phyloP scores from a whole-genome alignment of 2,329 filamentous ascomycete species.

The Aspergillus sergii region DNA sequence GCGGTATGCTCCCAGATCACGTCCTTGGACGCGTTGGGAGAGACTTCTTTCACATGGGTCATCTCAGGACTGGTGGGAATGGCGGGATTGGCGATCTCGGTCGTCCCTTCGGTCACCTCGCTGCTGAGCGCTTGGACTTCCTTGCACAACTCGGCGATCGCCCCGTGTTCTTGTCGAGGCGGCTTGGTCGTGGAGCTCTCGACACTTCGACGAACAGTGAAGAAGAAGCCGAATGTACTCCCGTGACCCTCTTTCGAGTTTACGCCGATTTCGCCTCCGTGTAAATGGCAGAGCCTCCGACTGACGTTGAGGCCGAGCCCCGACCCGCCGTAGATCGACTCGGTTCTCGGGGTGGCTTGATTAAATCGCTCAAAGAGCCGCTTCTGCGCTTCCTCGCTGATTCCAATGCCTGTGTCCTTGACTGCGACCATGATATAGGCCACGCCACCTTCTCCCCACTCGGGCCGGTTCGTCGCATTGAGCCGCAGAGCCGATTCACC shows the following conservation, averaged over 20 bases:
- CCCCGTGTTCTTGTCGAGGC: neutral
- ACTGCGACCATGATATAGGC: conserved; percentile 73
- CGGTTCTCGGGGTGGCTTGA: conserved; percentile 74
- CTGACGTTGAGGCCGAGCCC: conserved; percentile 80
- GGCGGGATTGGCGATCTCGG: conserved; percentile 12
- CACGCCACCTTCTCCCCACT: conserved; percentile 60
- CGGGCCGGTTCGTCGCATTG: conserved; percentile 43
- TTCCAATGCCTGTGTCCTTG: conserved; percentile 73
- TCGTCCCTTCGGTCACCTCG: conserved; percentile 18
- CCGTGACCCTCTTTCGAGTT: conserved; percentile 57
- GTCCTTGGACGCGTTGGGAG: conserved; percentile 9
- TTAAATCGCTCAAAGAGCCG: conserved; percentile 77
- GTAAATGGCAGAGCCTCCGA: conserved; percentile 75
- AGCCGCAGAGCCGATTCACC: conserved; percentile 22
- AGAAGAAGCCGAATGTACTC: conserved; percentile 62
- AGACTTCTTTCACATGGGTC: conserved; percentile 13
- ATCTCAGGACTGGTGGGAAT: conserved; percentile 21
- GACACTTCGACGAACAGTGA: conserved; percentile 46
- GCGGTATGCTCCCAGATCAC: conserved; percentile 13
- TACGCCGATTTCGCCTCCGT: conserved; percentile 79
- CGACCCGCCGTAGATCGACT: conserved; percentile 77
- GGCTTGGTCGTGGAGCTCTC: conserved; percentile 4
- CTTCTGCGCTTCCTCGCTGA: conserved; percentile 71
- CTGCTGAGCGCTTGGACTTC: conserved; percentile 24
- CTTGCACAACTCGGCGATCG: conserved; percentile 21